A percentile compares a stretch with the other conserved stretches of the same genome.
Conservation (phyloP, 768 basidiomycete species). For the Rhodosporidiobolus sp. region DNA sequence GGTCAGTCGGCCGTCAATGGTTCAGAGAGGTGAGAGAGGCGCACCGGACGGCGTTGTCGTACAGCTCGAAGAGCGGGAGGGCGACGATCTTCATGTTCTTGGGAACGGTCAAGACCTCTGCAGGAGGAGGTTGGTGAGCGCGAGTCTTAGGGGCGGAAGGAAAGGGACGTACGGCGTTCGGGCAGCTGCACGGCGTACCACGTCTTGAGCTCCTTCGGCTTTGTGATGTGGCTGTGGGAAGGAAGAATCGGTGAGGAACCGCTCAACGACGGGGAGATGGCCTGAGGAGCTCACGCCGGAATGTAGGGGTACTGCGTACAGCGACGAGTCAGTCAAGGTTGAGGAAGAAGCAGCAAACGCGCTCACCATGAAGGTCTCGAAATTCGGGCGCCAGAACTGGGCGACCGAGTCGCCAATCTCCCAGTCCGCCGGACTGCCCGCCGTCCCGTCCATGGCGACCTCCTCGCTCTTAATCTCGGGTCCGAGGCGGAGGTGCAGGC, state of each 20-base stretch:
- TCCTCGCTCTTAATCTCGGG: conserved; percentile 3
- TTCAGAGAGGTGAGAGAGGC: background rate
- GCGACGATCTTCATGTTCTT: conserved; percentile 99
- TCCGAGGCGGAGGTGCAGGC: conserved; percentile 79
- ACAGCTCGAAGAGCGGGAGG: conserved; percentile 92
- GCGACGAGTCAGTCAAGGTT: background rate
- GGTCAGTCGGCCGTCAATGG: no score
- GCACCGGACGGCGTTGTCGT: conserved; percentile 89
- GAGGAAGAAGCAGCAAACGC: background rate
- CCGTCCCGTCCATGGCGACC: conserved; percentile 11
- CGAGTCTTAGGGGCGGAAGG: background rate
- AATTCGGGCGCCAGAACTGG: conserved; percentile 98
- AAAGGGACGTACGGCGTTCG: conserved; percentile 68
- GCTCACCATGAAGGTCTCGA: conserved; percentile 96
- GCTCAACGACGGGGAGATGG: conserved; percentile 45
- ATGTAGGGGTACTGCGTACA: conserved; percentile 42
- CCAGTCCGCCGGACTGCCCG: conserved; percentile 81
- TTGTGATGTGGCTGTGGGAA: conserved; percentile 89
- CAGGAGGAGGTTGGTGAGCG: background rate
- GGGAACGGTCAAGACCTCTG: conserved; percentile 93
- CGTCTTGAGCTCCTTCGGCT: conserved; percentile 98
- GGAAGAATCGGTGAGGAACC: conserved; percentile 62
- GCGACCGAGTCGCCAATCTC: conserved; percentile 94
- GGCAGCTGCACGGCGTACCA: conserved; percentile 94
- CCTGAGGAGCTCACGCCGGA: conserved; percentile 30